Conservation (phyloP, 441 rosid species). For the Erodium texanum region DNA sequence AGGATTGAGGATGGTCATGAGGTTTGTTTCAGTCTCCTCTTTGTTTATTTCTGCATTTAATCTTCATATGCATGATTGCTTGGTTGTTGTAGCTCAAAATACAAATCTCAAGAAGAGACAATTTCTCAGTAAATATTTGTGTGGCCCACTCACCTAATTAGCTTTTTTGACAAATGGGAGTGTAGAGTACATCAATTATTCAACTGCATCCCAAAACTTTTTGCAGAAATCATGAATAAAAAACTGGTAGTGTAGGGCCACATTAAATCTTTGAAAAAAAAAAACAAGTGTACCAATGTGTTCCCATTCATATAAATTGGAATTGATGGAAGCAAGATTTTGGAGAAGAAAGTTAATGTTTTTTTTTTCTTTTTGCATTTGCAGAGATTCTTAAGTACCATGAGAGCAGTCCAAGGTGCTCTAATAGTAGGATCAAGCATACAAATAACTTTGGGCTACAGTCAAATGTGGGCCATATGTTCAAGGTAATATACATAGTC, state of each 20-base stretch:
- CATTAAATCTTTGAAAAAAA: too few relatives aligned
- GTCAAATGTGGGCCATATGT: constrained; percentile 95
- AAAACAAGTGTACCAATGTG: not conserved
- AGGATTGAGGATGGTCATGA: constrained; percentile 58
- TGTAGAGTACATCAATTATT: too few relatives aligned
- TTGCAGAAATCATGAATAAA: not conserved
- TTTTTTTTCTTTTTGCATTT: constrained; percentile 10
- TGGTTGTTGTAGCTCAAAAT: constrained; percentile 15
- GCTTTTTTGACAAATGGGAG: not conserved
- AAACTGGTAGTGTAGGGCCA: too few relatives aligned
- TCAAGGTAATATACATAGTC: constrained; percentile 54
- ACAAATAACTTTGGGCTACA: constrained; percentile 89
- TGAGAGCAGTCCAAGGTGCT: constrained; percentile 99
- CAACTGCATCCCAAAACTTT: not conserved
- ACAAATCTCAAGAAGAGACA: constrained; percentile 17
- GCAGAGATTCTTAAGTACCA: constrained; percentile 83
- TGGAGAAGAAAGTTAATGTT: not conserved
- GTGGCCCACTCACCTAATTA: constrained; percentile 26
- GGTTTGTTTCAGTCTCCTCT: constrained; percentile 40
- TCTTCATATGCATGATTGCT: constrained; percentile 14
- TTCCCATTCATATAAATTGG: not conserved
- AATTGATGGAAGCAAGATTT: not conserved
- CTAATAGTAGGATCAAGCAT: constrained; percentile 90
- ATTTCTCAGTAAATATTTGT: constrained; percentile 26
- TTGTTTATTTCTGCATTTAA: constrained; percentile 8